Evolutionary conservation across 257 asterid species (phyloP), one percentile per base, ranked within the genome.

Genomic region (Solanum stenotomum): DNA sequence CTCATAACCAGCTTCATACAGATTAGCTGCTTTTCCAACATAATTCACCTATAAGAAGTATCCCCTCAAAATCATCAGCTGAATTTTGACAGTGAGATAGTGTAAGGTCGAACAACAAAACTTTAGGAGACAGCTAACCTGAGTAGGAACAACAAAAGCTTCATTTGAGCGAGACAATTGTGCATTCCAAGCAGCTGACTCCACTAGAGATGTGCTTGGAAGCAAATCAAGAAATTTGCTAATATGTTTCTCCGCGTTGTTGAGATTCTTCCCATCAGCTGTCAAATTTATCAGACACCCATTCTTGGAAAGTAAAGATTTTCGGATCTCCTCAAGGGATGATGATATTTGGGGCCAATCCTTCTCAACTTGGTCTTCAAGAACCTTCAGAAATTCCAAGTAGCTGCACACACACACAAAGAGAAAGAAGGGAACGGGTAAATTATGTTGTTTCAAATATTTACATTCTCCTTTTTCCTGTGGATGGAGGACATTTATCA

Each of bases 21-120:
- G 92, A 87, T 96, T 96, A 56, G 99, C 99, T 74, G 99, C 98
- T 93, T 97, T 97, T 75, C 99, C 99, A 79, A 97, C 99, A 91
- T 97, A 97, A 87, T 97, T 97, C 42, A 97, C 99, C 99, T 97
- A 92, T 74, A 88, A 3, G 87, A 35, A 59, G 86, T 88, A 87
- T n/a, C 82, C 46, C 46, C 56, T 70, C 70, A 82, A 82, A 5
- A 33, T 68, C 11, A 85, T 85, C 38, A 88, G 83, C 81, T 87
- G 38, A 84, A 90, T 44, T 38, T 52, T 49, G 29, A 46, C 22
- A 5, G 70, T 49, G 42, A 88, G 42, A 59, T 38, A 83, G 27
- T 31, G 63, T n/a, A 71, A 46, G 63, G 10, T 83, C 34, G 72
- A 59, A 68, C 85, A 49, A 38, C 84, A 27, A 79, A 79, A 44